A percentile compares a stretch with the other conserved stretches of the same genome.
Evolutionary conservation across 805 yeast species (phyloP).

Genomic region (Kazachstania kunashirensis): DNA sequence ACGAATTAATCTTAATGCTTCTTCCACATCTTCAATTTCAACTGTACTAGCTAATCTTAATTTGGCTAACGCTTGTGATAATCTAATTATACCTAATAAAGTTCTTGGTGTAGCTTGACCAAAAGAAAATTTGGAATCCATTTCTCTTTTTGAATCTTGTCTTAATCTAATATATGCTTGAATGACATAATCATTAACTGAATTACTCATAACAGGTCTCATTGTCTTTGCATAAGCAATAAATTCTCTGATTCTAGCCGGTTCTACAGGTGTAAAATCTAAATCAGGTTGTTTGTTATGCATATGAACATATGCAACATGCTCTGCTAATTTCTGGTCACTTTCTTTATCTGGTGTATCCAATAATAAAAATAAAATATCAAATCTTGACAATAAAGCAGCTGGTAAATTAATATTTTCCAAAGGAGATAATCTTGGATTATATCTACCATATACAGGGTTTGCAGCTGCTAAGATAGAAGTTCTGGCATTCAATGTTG

Average conservation of each 20-base stretch:
- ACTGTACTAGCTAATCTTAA: constrained; percentile 72
- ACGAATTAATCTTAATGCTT: constrained; percentile 76
- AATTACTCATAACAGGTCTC: constrained; percentile 76
- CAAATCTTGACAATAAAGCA: constrained; percentile 90
- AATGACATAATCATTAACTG: constrained; percentile 79
- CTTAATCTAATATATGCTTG: constrained; percentile 83
- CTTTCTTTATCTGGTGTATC: constrained; percentile 73
- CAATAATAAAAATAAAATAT: constrained; percentile 73
- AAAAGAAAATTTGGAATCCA: constrained; percentile 63
- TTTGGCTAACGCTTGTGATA: constrained; percentile 91
- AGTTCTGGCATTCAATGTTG: constrained; percentile 90
- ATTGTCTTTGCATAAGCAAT: constrained; percentile 75
- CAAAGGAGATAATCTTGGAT: constrained; percentile 79
- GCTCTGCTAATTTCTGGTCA: constrained; percentile 83
- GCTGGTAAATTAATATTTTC: constrained; percentile 96
- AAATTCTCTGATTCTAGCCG: constrained; percentile 74
- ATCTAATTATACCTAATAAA: constrained; percentile 76
- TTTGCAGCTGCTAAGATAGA: constrained; percentile 98
- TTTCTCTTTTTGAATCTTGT: constrained; percentile 78
- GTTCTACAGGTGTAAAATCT: constrained; percentile 67
- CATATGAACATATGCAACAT: constrained; percentile 94
- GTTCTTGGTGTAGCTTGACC: constrained; percentile 95
- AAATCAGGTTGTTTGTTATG: constrained; percentile 75
- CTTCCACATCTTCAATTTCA: constrained; percentile 77
- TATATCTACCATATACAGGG: constrained; percentile 91